A percentile compares a stretch with the other conserved stretches of the same genome.
These are phyloP conservation scores for Monosporascus sp. DNA, from an alignment of 2,329 filamentous ascomycete genomes.

Conservation along the genomic window DNA sequence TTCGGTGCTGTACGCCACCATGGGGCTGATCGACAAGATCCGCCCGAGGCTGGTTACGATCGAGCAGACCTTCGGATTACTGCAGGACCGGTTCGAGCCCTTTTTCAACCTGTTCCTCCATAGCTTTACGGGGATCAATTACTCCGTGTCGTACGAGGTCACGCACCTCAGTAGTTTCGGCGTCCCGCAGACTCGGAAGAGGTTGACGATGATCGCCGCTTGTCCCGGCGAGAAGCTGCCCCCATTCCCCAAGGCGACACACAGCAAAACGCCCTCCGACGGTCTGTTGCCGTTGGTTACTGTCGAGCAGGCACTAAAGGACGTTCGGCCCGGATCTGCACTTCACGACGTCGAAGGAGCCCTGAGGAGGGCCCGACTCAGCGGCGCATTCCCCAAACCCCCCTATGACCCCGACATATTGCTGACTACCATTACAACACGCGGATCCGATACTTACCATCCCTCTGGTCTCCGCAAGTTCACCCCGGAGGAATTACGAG, in stretches of 20 bases:
- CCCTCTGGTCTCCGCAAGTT: slow-evolving; percentile 57
- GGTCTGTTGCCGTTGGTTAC: slow-evolving; percentile 29
- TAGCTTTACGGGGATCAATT: slow-evolving; percentile 59
- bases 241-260: slow-evolving; percentile 57
- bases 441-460: slow-evolving; percentile 56
- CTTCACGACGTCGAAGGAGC: slow-evolving; percentile 32
- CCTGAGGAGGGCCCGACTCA: slow-evolving; percentile 3
- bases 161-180: slow-evolving; percentile 47
- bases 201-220: slow-evolving; percentile 52
- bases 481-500: slow-evolving; percentile 61
- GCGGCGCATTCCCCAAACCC: slow-evolving; percentile 21
- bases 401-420: slow-evolving; percentile 41
- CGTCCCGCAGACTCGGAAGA: slow-evolving; percentile 40
- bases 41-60: slow-evolving; percentile 66
- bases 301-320: slow-evolving; percentile 33
- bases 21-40: slow-evolving; percentile 46
- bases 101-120: slow-evolving; percentile 56
- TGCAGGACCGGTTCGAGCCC: slow-evolving; percentile 40
- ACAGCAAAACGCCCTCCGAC: slow-evolving; percentile 35
- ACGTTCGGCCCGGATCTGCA: slow-evolving; percentile 18
- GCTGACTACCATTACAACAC: slow-evolving; percentile 58
- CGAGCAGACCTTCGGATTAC: slow-evolving; percentile 70
- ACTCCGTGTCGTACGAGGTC: slow-evolving; percentile 64
- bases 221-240: slow-evolving; percentile 67
- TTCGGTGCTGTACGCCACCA: slow-evolving; percentile 46